Evolutionary conservation across 306 rosid species (phyloP), one percentile per base, ranked within the genome.

Genomic region (Corylus avellana): DNA sequence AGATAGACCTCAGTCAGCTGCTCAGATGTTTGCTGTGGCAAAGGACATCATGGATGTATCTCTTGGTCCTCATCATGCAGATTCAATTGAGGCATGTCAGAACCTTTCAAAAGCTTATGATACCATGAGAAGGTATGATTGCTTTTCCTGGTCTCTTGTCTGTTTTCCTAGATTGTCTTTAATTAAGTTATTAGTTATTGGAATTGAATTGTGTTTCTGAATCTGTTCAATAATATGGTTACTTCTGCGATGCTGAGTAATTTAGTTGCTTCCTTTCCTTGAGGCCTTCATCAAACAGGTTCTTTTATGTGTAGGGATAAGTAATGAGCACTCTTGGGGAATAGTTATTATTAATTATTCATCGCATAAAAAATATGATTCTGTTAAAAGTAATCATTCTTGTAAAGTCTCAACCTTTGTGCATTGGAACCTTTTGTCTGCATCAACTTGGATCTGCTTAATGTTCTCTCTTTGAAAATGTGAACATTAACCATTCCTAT

Each of bases 11-110:
- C 97, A 94, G 85, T 92, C 98, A 16, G 97, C 98, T 66, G 97
- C 95, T 0, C 98, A 94, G 81, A 92, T 91, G 97, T 92, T 94
- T 83, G 97, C 97, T 0, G 87, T 94, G 29, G 97, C 97, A 20
- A 92, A 90, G 88, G 98, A 94, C 83, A 91, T 94, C 83, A 92
- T 92, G 98, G 92, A 94, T 76, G 92, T 91, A 9, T 84, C 98
- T 11, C 97, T 94, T 78, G 97, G 98, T 80, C 97, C 98, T 12
- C 94, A 94, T 83, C 97, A 91, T 75, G 88, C 85, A 5, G 97
- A 94, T 90, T 84, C 97, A 39, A 94, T 94, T 78, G 97, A 91
- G 83, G 86, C 98, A 49, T 92, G 95, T 57, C 97, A 91, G 79
- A 94, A 94, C 84, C 97, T 94, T 61, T 90, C 98, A 71, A 92